phyloP scores from a whole-genome alignment of 306 rosid species.

The Gastrolobium bilobum region DNA sequence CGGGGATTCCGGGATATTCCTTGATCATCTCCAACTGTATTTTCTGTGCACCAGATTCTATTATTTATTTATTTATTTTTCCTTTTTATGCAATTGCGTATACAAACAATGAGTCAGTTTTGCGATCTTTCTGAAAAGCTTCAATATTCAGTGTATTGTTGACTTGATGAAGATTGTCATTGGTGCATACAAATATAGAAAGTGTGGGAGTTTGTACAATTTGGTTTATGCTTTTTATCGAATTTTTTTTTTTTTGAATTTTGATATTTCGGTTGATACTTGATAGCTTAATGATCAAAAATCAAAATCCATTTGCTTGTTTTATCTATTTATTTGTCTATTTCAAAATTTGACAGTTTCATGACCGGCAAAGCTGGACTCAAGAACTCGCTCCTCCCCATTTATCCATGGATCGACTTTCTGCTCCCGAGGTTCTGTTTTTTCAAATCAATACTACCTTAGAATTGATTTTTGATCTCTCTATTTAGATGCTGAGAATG shows the following conservation, averaged over 20 bases:
- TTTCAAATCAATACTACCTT: conserved; percentile 36
- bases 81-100: not conserved
- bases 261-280: conserved; percentile 11
- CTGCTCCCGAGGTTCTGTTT: conserved; percentile 80
- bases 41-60: not conserved
- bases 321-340: not conserved
- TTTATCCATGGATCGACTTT: conserved; percentile 64
- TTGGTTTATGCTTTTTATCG: conserved; percentile 23
- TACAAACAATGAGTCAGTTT: conserved; percentile 6
- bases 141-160: conserved; percentile 24
- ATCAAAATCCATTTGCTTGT: not conserved
- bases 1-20: conserved; percentile 20
- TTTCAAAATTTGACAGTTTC: conserved; percentile 62
- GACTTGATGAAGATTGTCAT: conserved; percentile 25
- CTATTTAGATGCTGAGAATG: conserved; percentile 44
- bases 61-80: not conserved
- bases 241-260: conserved; percentile 1
- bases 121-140: not conserved
- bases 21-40: conserved; percentile 19
- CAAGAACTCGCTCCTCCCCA: conserved; percentile 77
- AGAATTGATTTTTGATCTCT: conserved; percentile 32
- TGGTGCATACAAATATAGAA: not conserved
- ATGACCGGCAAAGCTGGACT: conserved; percentile 84
- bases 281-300: conserved; percentile 21
- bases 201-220: not conserved